Conservation (phyloP, 306 rosid species). For the Acacia melanoxylon region DNA sequence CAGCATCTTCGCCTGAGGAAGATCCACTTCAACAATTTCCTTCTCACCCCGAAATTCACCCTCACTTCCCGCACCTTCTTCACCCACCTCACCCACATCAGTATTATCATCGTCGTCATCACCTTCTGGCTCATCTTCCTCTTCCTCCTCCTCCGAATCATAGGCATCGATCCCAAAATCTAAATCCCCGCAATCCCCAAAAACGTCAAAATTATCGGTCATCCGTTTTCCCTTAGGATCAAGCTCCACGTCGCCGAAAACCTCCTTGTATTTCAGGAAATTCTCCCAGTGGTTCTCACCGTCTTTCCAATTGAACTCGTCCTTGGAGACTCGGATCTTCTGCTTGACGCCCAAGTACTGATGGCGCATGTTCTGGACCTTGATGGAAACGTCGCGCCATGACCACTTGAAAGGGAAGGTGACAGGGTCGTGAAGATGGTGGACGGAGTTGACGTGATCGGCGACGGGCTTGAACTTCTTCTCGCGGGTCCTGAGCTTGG, state of each 20-base stretch:
- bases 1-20: conserved; percentile 31
- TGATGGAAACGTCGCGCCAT: conserved; percentile 97
- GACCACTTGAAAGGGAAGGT: conserved; percentile 90
- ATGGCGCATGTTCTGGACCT: conserved; percentile 98
- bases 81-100: conserved; percentile 22
- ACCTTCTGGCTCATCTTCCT: conserved; percentile 27
- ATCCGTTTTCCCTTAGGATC: conserved; percentile 48
- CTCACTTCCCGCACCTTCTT: conserved; percentile 34
- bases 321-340: conserved; percentile 71
- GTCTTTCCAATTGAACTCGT: conserved; percentile 83
- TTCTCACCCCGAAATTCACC: conserved; percentile 34
- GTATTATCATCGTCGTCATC: conserved; percentile 1
- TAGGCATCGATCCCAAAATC: conserved; percentile 58
- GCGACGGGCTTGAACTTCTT: conserved; percentile 95
- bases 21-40: conserved; percentile 27
- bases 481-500: conserved; percentile 90
- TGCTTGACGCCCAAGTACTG: conserved; percentile 94
- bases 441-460: conserved; percentile 75
- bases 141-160: conserved; percentile 39
- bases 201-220: conserved; percentile 36
- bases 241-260: conserved; percentile 79
- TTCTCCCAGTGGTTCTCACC: conserved; percentile 92
- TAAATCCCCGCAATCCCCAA: conserved; percentile 55
- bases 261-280: conserved; percentile 77
- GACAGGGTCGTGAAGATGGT: conserved; percentile 63